Evolutionary conservation across 2,329 filamentous ascomycete genomes (phyloP).

Genomic region (Alternaria consortialis): DNA sequence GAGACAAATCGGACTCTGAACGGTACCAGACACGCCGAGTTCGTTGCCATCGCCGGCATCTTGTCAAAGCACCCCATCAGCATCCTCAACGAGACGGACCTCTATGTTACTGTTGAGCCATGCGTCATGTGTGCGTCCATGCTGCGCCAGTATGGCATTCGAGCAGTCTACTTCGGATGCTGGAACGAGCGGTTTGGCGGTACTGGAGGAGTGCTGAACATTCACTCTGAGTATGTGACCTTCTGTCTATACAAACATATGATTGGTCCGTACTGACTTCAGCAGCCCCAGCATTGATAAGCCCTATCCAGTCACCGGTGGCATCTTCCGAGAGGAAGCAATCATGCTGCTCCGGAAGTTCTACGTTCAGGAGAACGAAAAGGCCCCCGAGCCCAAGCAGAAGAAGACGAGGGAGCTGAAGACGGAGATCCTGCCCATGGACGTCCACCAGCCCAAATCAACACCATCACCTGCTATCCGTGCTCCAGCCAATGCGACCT

Average conservation of each 20-base stretch:
- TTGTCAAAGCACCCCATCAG: constrained; percentile 70
- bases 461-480: constrained; percentile 32
- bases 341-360: constrained; percentile 92
- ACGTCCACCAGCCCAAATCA: constrained; percentile 50
- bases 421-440: constrained; percentile 63
- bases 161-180: constrained; percentile 92
- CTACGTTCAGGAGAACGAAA: constrained; percentile 97
- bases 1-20: constrained; percentile 72
- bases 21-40: constrained; percentile 94
- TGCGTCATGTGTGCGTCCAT: constrained; percentile 99
- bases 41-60: constrained; percentile 80
- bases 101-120: constrained; percentile 98
- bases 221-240: constrained; percentile 72
- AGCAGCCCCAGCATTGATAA: constrained; percentile 73
- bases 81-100: constrained; percentile 75
- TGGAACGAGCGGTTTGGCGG: constrained; percentile 97
- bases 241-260: not conserved
- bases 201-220: constrained; percentile 88
- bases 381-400: constrained; percentile 72
- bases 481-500: constrained; percentile 4
- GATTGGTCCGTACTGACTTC: constrained; percentile 23
- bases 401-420: constrained; percentile 72
- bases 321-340: constrained; percentile 89
- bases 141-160: constrained; percentile 85
- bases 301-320: constrained; percentile 84